Evolutionary conservation across 2,329 filamentous ascomycete genomes (phyloP).

Genomic region (Tolypocladium pustulatum): DNA sequence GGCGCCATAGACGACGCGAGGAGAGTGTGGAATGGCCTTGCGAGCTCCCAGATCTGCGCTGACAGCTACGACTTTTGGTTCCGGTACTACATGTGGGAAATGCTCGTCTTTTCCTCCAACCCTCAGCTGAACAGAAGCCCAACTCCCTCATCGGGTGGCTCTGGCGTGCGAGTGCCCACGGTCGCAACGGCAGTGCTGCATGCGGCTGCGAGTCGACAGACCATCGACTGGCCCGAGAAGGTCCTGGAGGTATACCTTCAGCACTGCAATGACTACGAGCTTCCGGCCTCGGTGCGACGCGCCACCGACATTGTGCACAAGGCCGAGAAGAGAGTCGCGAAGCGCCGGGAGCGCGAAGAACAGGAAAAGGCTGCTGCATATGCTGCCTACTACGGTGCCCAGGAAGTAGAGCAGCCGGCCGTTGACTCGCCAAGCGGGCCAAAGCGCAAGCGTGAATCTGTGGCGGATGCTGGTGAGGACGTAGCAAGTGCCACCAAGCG

Average conservation of each 20-base stretch:
- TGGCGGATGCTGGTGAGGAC: conserved; percentile 28
- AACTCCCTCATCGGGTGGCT: conserved; percentile 32
- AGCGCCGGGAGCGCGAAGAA: conserved; percentile 56
- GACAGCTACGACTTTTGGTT: conserved; percentile 91
- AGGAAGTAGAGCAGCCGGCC: conserved; percentile 13
- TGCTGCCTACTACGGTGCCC: conserved; percentile 23
- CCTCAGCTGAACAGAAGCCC: conserved; percentile 38
- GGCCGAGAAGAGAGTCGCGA: conserved; percentile 50
- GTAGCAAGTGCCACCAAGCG: conserved; percentile 54
- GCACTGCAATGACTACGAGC: conserved; percentile 86
- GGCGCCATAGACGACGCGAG: conserved; percentile 68
- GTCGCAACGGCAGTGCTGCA: conserved; percentile 68
- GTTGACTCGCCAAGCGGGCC: conserved; percentile 26
- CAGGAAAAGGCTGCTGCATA: conserved; percentile 46
- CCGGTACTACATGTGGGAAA: conserved; percentile 85
- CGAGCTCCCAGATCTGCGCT: conserved; percentile 50
- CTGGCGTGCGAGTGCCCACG: conserved; percentile 52
- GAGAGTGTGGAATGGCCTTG: conserved; percentile 63
- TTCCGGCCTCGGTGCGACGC: conserved; percentile 60
- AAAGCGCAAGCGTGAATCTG: conserved; percentile 68
- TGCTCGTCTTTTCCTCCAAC: conserved; percentile 49
- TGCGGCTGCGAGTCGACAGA: conserved; percentile 52
- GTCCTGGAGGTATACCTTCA: conserved; percentile 63
- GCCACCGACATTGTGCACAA: conserved; percentile 67
- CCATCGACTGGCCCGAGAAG: conserved; percentile 67